Evolutionary conservation across 2,329 filamentous ascomycete genomes (phyloP), one percentile per base, ranked within the genome.

Genomic region (Neoarthrinium moseri): DNA sequence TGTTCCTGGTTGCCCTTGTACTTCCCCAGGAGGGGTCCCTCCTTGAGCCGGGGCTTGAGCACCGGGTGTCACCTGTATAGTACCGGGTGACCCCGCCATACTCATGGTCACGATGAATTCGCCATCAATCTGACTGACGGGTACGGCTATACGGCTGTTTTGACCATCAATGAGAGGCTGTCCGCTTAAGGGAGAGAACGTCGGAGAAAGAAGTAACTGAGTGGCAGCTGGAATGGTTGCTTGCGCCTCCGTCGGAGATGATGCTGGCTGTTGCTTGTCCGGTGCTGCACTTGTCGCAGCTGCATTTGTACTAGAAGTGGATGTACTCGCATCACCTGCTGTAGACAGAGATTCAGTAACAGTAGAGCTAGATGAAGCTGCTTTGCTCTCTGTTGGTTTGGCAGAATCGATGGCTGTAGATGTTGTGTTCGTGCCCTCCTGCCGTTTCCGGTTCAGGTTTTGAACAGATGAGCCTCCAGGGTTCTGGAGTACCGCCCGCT

Each of bases 31-130:
- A 23, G 36, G 21, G 1, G 20, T 27, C 23, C 41, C 32, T 4
- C 22, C 23, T 29, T 29, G 26, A n/a, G 26, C 26, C n/a, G 8
- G 26, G 26, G 26, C 26, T 29, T 7, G 8, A 21, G 41, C 22
- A 6, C 30, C 30, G 3, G 41, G 30, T 6, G 22, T 20, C 22
- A 44, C 41, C 23, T 44, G 41, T 15, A 44, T 22, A 10, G 30
- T 35, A 8, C 41, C 41, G 20, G 41, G 13, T 12, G 11, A 13
- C 8, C 41, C 46, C 39, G 48, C 45, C 13, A 55, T 48, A 29
- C 48, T 43, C 53, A 55, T 55, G 13, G 52, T 54, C 13, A 55
- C 37, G 6, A 55, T 54, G 34, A 55, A 55, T 39, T 55, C 53
- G 39, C 53, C 53, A 27, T 55, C 53, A 10, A 55, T 49, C 35